Evolutionary conservation across 2,329 filamentous ascomycete species (phyloP).

Genomic region (Alternaria brassicae): DNA sequence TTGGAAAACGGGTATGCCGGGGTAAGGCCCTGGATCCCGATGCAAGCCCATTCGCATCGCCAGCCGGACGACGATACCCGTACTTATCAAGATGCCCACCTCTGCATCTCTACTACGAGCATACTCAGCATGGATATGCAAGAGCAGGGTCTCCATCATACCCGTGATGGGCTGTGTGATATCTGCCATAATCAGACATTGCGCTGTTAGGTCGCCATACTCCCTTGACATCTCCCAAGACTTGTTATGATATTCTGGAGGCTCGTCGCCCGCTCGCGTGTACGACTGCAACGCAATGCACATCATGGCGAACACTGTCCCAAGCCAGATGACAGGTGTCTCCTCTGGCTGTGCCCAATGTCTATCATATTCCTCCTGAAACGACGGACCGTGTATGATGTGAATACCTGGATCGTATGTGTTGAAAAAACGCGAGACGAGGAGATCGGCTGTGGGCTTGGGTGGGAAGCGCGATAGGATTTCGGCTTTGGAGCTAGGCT

Average conservation of each 20-base stretch:
- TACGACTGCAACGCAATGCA: constrained; percentile 81
- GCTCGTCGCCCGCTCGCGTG: constrained; percentile 79
- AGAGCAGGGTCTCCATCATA: constrained; percentile 78
- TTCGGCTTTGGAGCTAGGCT: constrained; percentile 75
- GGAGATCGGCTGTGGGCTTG: constrained; percentile 80
- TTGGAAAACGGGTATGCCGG: constrained; percentile 74
- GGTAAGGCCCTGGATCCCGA: constrained; percentile 77
- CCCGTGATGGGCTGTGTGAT: constrained; percentile 77
- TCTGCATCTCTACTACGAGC: constrained; percentile 77
- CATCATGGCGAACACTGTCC: constrained; percentile 77
- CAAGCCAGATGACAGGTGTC: constrained; percentile 79
- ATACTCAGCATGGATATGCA: constrained; percentile 79
- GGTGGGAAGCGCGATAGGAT: constrained; percentile 80
- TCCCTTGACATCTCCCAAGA: constrained; percentile 58
- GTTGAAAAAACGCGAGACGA: constrained; percentile 91
- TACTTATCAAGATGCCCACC: constrained; percentile 67
- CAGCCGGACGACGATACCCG: constrained; percentile 65
- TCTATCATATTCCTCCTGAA: constrained; percentile 70
- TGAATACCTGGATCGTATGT: constrained; percentile 71
- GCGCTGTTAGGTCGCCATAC: constrained; percentile 75
- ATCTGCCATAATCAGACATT: constrained; percentile 77
- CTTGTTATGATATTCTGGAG: constrained; percentile 76
- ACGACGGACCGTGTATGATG: constrained; percentile 73
- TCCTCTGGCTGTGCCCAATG: constrained; percentile 77
- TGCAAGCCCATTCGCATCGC: constrained; percentile 81